phyloP scores from a whole-genome alignment of 495 filamentous ascomycete genomes.

The Choiromyces venosus region DNA sequence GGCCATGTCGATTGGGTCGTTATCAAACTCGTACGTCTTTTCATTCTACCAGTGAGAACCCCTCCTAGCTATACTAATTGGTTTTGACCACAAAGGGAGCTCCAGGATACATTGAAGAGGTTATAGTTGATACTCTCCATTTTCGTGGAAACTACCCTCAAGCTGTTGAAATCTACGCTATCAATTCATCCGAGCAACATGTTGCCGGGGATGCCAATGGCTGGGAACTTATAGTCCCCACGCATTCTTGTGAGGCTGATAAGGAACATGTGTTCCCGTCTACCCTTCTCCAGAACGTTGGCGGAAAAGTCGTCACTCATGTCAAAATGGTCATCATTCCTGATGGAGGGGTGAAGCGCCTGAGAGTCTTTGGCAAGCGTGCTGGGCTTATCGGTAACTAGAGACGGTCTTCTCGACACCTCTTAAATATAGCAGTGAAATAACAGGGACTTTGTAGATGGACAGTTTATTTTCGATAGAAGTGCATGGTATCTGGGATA shows the following conservation, averaged over 20 bases:
- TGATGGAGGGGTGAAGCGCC: slow-evolving; percentile 84
- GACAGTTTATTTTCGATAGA: background rate
- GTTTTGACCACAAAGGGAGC: slow-evolving; percentile 49
- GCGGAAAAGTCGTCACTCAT: slow-evolving; percentile 62
- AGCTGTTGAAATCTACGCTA: slow-evolving; percentile 64
- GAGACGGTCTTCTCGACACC: background rate
- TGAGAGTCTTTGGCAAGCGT: slow-evolving; percentile 72
- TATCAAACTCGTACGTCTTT: slow-evolving; percentile 52
- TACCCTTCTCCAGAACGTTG: slow-evolving; percentile 44
- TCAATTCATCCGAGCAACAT: slow-evolving; percentile 46
- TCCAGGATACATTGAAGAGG: slow-evolving; percentile 60
- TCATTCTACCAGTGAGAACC: background rate
- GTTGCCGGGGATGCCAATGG: slow-evolving; percentile 51
- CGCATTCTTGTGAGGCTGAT: slow-evolving; percentile 70
- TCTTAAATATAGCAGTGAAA: background rate
- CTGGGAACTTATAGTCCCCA: slow-evolving; percentile 65
- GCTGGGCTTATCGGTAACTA: slow-evolving; percentile 17
- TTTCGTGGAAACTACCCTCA: slow-evolving; percentile 88
- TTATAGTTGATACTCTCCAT: slow-evolving; percentile 82
- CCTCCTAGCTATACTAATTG: too few relatives aligned
- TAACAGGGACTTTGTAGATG: background rate
- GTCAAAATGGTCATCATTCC: slow-evolving; percentile 87
- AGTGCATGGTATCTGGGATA: too few relatives aligned
- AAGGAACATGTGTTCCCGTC: slow-evolving; percentile 65
- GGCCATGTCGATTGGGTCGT: slow-evolving; percentile 85